Evolutionary conservation across 2,329 filamentous ascomycete genomes (phyloP).

Genomic region (Capronia coronata): DNA sequence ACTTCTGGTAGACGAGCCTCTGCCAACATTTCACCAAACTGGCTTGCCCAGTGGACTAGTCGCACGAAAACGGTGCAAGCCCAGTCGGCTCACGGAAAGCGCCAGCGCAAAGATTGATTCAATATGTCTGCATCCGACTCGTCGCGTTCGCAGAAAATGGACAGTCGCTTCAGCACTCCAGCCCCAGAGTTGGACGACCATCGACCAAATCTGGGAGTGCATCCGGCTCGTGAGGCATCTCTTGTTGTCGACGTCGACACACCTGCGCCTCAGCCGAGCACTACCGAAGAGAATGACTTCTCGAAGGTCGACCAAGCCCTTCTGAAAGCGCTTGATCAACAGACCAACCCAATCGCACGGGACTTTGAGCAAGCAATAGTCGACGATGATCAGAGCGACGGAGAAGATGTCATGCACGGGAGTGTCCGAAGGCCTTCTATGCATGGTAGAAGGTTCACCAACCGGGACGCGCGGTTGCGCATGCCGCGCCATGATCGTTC

Average conservation of each 20-base stretch:
- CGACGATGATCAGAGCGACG: constrained; percentile 58
- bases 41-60: constrained; percentile 7
- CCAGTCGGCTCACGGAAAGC: neutral
- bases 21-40: constrained; percentile 10
- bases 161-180: constrained; percentile 58
- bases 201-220: constrained; percentile 43
- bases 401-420: constrained; percentile 32
- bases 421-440: constrained; percentile 35
- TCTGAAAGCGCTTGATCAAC: constrained; percentile 13
- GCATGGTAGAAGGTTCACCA: constrained; percentile 22
- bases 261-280: constrained; percentile 30
- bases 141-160: constrained; percentile 55
- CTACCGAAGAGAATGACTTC: constrained; percentile 34
- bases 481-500: constrained; percentile 38
- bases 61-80: constrained; percentile 9
- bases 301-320: constrained; percentile 36
- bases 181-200: constrained; percentile 75
- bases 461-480: constrained; percentile 27
- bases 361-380: constrained; percentile 83
- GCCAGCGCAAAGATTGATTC: constrained; percentile 1
- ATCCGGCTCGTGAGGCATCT: constrained; percentile 50
- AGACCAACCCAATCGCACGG: constrained; percentile 47
- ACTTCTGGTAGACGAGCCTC: constrained; percentile 1
- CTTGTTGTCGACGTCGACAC: constrained; percentile 25
- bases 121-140: constrained; percentile 46